Conservation (phyloP, 78 protist genomes). For the Dictyostelium capitatum region DNA sequence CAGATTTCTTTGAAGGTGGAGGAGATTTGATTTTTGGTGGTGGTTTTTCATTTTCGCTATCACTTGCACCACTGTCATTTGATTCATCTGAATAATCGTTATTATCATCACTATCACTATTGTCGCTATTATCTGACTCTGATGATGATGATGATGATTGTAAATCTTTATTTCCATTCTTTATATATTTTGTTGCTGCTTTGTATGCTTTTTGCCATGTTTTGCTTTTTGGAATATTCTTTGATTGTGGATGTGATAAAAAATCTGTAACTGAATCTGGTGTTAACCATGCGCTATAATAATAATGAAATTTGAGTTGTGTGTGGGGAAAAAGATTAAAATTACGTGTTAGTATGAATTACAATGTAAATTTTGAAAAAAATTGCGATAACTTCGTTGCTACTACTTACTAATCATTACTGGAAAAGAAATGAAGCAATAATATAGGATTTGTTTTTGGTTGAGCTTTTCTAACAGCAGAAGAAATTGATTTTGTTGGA, state of each 20-base stretch:
- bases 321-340: not conserved
- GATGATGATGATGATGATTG: not conserved
- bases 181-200: constrained; percentile 47
- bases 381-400: no score
- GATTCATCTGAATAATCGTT: not conserved
- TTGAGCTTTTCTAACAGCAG: constrained; percentile 71
- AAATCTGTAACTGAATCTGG: constrained; percentile 76
- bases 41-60: not conserved
- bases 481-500: constrained; percentile 48
- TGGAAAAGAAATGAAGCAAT: constrained; percentile 50
- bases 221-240: constrained; percentile 62
- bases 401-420: constrained; percentile 68
- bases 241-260: not conserved
- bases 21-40: not conserved
- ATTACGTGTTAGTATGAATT: not conserved
- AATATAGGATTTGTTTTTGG: constrained; percentile 59
- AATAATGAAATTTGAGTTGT: not conserved
- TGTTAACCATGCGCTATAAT: constrained; percentile 66
- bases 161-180: constrained; percentile 15
- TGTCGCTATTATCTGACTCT: not conserved
- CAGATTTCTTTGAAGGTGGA: not conserved
- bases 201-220: constrained; percentile 67
- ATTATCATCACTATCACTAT: not conserved
- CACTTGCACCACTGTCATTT: not conserved
- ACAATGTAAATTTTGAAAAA: not conserved